Percentiles rank a stretch among this genome's conserved stretches.
Conservation (phyloP, 768 basidiomycete species). For the Suillus brevipes region DNA sequence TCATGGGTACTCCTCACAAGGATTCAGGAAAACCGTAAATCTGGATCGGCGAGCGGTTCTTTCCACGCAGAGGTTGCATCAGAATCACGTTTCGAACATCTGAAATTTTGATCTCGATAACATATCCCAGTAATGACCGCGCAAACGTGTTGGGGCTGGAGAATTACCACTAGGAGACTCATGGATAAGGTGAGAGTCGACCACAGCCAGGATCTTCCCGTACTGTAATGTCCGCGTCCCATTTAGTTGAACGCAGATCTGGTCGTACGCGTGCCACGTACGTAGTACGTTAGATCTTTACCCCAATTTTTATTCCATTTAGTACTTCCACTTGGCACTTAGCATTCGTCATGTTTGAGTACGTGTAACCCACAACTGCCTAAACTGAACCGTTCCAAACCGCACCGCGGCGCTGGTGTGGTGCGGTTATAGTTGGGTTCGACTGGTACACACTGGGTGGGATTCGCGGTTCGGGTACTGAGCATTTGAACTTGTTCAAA, state of each 20-base stretch:
- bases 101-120: background rate
- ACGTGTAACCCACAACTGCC: background rate
- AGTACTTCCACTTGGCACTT: background rate
- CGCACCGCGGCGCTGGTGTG: no score
- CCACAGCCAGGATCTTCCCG: background rate
- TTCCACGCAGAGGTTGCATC: background rate
- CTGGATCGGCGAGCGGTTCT: background rate
- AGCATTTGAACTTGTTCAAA: no score
- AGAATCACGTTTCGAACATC: background rate
- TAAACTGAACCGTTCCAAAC: no score
- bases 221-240: background rate
- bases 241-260: background rate
- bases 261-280: background rate
- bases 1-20: background rate
- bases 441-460: no score
- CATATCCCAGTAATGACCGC: background rate
- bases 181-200: background rate
- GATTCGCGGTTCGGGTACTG: no score
- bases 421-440: no score
- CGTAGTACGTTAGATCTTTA: background rate
- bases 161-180: background rate
- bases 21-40: background rate
- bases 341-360: background rate
- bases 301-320: background rate
- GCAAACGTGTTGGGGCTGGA: background rate